Conservation (phyloP, 371 early-diverging fungal genomes). For the Mucor irregularis region DNA sequence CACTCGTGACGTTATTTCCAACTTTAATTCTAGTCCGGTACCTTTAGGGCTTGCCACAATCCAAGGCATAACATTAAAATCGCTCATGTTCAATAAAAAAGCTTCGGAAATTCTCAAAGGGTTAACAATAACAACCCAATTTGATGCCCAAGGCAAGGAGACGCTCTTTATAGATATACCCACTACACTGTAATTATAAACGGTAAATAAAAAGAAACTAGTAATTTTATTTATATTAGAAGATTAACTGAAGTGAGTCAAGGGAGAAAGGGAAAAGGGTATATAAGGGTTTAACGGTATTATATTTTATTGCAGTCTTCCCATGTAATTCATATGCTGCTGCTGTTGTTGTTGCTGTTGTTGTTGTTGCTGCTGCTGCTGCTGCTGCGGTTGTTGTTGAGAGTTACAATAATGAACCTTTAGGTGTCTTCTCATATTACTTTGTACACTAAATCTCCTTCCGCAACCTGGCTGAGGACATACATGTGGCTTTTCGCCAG, state of each 20-base stretch:
- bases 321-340: not conserved
- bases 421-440: constrained; percentile 74
- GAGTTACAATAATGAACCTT: constrained; percentile 32
- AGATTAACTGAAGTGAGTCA: too few species aligned
- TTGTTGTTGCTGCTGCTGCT: constrained; percentile 2
- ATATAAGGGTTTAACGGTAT: not conserved
- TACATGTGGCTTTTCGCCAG: constrained; percentile 73
- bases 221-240: too few species aligned
- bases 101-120: constrained; percentile 10
- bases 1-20: constrained; percentile 29
- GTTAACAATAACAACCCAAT: constrained; percentile 6
- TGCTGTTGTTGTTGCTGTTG: not conserved
- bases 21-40: constrained; percentile 28
- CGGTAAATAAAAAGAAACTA: too few species aligned
- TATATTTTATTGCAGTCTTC: not conserved
- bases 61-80: constrained; percentile 21
- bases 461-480: constrained; percentile 58
- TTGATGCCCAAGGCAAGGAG: constrained; percentile 18
- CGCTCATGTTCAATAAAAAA: constrained; percentile 39
- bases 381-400: not conserved
- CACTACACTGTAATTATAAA: not conserved
- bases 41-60: constrained; percentile 40
- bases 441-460: constrained; percentile 69
- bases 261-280: too few species aligned
- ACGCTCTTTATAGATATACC: constrained; percentile 12